Percentiles rank a stretch among this genome's conserved stretches.
phyloP scores from a whole-genome alignment of 2,329 filamentous ascomycete species.

The Raffaelea ambrosiae region DNA sequence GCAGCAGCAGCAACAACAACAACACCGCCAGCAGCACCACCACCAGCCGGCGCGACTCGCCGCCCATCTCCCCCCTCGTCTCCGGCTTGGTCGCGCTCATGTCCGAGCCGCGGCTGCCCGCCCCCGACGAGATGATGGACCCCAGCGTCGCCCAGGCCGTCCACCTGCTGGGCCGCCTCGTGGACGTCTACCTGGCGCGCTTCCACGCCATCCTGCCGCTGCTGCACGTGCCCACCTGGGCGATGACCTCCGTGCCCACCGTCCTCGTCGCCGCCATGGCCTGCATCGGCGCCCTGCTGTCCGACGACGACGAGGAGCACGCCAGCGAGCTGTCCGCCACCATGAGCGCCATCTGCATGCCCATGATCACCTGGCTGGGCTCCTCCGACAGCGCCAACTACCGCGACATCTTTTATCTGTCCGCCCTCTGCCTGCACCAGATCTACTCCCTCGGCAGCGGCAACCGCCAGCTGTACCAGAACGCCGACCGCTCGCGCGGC shows the following conservation, averaged over 20 bases:
- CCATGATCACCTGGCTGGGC: constrained; percentile 21
- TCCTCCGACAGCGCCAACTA: constrained; percentile 17
- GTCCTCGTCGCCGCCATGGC: constrained; percentile 20
- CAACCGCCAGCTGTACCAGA: constrained; percentile 20
- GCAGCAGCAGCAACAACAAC: background rate
- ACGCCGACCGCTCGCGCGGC: constrained; percentile 19
- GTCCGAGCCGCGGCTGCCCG: constrained; percentile 15
- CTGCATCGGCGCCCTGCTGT: constrained; percentile 19
- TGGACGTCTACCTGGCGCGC: constrained; percentile 16
- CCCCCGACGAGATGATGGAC: constrained; percentile 9
- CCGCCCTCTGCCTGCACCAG: constrained; percentile 21
- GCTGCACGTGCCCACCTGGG: constrained; percentile 21
- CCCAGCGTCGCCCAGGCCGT: constrained; percentile 10
- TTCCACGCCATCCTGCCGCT: constrained; percentile 22
- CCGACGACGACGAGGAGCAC: constrained; percentile 3
- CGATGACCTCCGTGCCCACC: constrained; percentile 13
- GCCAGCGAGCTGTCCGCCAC: constrained; percentile 12
- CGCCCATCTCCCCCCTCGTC: constrained; percentile 1
- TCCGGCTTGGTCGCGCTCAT: constrained; percentile 15
- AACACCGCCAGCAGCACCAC: background rate
- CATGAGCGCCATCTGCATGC: constrained; percentile 18
- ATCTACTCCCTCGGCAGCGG: constrained; percentile 24
- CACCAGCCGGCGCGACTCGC: background rate
- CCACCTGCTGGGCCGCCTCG: constrained; percentile 14
- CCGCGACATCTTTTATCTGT: constrained; percentile 17